Base-by-base conservation (phyloP, 78 protist species). In the Mastigamoeba balamuthi region DNA sequence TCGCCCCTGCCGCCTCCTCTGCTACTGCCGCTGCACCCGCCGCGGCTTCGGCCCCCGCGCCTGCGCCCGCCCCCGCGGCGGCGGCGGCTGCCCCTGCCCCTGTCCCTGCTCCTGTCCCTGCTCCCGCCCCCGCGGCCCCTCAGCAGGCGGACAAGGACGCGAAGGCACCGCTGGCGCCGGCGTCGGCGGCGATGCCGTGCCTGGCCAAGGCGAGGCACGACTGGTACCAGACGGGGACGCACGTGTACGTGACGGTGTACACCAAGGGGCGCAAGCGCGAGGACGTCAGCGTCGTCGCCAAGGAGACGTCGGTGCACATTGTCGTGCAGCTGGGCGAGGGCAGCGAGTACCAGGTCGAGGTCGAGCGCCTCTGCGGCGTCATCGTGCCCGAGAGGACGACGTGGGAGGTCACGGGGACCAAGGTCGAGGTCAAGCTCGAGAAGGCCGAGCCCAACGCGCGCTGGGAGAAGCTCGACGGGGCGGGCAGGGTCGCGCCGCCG, bases 221-320 rank as follows among this genome's bases (percentile, higher is more conserved):
- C 65, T 88, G 91, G 89, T 86, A 77, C 37, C 90, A 88, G 75
- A 88, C 79, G 10, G 74, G 68, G n/a, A 40, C 77, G 52, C 80
- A 82, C 35, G 85, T 88, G 38, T 65, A 64, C 4, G 53, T 88
- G 17, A 76, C 86, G 5, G 69, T 88, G 30, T 85, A 63, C 72
- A 75, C 84, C 0, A 85, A 88, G 38, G 74, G 70, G 67, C 78
- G 43, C 27, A 80, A 75, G 23, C 73, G 64, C 30, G 43, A 39
- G 27, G 82, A 88, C 2, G 69, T 77, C 10, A 36, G 27, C 6
- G 77, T 88, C n/a, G 75, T 28, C 2, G 28, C 81, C 1, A 1
- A 48, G 29, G 39, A 68, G 25, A 66, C 75, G 53, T 69, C 76
- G 63, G 83, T 81, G 35, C n/a, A 4, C 30, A 30, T 76, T 4